Base-by-base conservation (phyloP, 306 rosid genomes). In the Glycine tomentella region DNA sequence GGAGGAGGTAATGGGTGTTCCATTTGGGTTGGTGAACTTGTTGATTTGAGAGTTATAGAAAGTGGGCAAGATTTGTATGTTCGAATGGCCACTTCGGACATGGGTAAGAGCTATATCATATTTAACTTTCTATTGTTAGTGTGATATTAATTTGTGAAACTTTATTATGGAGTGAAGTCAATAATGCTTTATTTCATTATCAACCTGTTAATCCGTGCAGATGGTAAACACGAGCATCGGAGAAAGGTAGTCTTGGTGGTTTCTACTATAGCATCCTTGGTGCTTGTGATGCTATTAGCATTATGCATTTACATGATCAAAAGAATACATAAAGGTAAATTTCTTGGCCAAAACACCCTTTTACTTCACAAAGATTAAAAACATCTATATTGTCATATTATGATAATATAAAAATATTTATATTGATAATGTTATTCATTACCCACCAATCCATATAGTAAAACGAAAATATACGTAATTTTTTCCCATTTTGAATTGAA, bases 21-120 rank as follows among this genome's bases (percentile, higher is more conserved):
- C 17, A 73, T 73, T 8, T 73, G 78, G 78, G 44, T 36, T 38
- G 38, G 48, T 40, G 67, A 74, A 4, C 78, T 74, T 56, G 1
- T 0, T 36, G 63, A 74, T 56, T 55, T 74, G 20, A 55, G 78
- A 9, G 33, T 6, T 16, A 9, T 46, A 9, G 17, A 55, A 36
- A 9, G 12, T 15, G 53, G 52, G 1, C 66, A 55, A 53, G 52
- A 74, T 46, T 16, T 55, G 4, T 73, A 55, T 74, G 15, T 74
- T 15, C 67, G 78, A 3, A 11, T 20, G 0, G 67, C 61, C 2
- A 13, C 36, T 40, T 74, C 53, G 7, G 20, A 55, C 34, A 40
- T 17, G 2, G 67, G 67, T 61, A 61, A 36, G 40, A 36, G 40
- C 40, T 4, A 36, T 36, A 36, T 36, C 40, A 36, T 42, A 6